Evolutionary conservation across 768 basidiomycete genomes (phyloP).

Genomic region (Amanita phalloides): DNA sequence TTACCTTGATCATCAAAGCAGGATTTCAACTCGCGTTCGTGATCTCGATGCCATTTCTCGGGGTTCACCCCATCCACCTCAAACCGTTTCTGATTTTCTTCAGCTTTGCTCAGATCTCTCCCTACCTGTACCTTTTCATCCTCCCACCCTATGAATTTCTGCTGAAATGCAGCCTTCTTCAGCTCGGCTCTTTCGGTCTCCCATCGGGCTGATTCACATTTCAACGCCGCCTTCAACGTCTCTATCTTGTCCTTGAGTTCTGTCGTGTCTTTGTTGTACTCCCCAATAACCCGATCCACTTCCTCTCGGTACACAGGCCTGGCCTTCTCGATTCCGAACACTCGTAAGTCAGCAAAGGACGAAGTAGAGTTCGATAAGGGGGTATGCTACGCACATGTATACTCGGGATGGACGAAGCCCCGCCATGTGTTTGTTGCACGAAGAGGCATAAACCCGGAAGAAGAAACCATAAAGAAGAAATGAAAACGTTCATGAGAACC

Average conservation of each 20-base stretch:
- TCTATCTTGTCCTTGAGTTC: background rate
- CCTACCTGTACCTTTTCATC: background rate
- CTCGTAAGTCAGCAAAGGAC: background rate
- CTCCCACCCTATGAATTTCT: background rate
- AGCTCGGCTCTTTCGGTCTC: background rate
- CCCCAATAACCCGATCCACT: background rate
- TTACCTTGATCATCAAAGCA: background rate
- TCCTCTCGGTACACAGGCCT: background rate
- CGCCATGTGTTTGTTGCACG: too few species aligned
- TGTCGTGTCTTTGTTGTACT: background rate
- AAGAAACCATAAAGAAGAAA: too few species aligned
- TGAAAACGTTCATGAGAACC: background rate
- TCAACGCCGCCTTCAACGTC: background rate
- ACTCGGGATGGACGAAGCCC: too few species aligned
- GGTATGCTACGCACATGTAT: too few species aligned
- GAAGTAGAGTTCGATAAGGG: too few species aligned
- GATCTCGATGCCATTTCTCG: background rate
- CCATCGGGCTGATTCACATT: background rate
- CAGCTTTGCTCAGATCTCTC: background rate
- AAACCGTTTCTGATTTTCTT: background rate
- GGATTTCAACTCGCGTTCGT: background rate
- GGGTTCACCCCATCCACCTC: background rate
- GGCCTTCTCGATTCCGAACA: background rate
- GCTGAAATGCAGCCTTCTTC: background rate
- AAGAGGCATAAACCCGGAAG: too few species aligned